These are phyloP conservation scores for Ploettnerulaceae sp. DNA, from an alignment of 2,329 filamentous ascomycete species.

Conservation along the genomic window DNA sequence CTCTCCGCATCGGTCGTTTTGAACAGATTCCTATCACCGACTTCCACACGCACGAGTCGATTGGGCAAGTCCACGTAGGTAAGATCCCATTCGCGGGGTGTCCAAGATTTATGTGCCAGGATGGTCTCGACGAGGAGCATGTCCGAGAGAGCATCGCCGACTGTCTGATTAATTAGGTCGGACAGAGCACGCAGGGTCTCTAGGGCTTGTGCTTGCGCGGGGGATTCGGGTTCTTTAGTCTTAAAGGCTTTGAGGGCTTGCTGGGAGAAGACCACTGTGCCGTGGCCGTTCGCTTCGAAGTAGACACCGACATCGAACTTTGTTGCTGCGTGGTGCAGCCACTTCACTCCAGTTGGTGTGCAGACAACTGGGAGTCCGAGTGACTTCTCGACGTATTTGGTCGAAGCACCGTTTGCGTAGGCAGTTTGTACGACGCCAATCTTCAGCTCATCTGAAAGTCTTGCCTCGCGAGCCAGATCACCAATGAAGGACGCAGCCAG, in stretches of 20 bases:
- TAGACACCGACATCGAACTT: constrained; percentile 96
- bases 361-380: constrained; percentile 86
- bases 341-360: constrained; percentile 94
- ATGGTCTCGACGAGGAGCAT: constrained; percentile 95
- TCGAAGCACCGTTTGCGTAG: constrained; percentile 94
- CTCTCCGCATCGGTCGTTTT: constrained; percentile 89
- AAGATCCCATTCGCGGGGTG: constrained; percentile 81
- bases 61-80: constrained; percentile 95
- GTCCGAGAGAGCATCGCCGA: constrained; percentile 92
- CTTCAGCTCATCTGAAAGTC: constrained; percentile 72
- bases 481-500: constrained; percentile 90
- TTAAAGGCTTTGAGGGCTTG: constrained; percentile 75
- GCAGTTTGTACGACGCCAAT: constrained; percentile 96
- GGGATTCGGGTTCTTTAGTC: constrained; percentile 78
- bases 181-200: constrained; percentile 78
- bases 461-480: constrained; percentile 76
- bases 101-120: constrained; percentile 91
- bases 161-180: constrained; percentile 96
- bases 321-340: constrained; percentile 93
- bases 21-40: constrained; percentile 83
- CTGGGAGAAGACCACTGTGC: constrained; percentile 89
- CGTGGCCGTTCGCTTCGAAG: constrained; percentile 98
- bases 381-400: constrained; percentile 83
- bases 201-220: constrained; percentile 84
- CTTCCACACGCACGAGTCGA: constrained; percentile 88